These are phyloP conservation scores for Grifola frondosa DNA, from an alignment of 1,284 basidiomycete species.

Conservation along the genomic window DNA sequence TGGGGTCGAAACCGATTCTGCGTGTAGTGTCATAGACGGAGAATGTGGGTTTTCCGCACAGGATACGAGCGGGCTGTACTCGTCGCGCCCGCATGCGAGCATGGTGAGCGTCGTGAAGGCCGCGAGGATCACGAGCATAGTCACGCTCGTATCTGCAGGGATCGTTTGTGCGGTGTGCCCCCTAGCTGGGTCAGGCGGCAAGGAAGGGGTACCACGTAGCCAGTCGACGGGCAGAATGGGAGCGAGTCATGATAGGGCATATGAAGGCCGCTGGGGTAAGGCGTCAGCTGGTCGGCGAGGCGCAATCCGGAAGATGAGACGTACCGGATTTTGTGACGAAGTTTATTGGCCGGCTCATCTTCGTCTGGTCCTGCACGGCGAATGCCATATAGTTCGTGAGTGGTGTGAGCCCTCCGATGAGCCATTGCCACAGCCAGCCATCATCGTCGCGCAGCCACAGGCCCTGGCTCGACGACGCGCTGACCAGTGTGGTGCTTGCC, in stretches of 20 bases:
- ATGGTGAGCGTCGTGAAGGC: conserved; percentile 77
- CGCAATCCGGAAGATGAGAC: conserved; percentile 21
- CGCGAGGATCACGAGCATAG: conserved; percentile 58
- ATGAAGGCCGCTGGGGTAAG: conserved; percentile 62
- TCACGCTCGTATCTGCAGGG: conserved; percentile 45
- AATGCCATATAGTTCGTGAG: conserved; percentile 74
- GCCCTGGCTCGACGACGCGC: conserved; percentile 33
- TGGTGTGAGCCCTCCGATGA: conserved; percentile 55
- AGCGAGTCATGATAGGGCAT: conserved; percentile 73
- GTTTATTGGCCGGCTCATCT: conserved; percentile 61
- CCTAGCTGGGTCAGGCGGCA: conserved; percentile 38
- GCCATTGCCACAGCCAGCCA: conserved; percentile 70
- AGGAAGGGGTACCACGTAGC: conserved; percentile 69
- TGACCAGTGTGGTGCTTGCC: conserved; percentile 11
- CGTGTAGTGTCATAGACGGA: too few species aligned
- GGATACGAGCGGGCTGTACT: conserved; percentile 75
- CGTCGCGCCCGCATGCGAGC: conserved; percentile 77
- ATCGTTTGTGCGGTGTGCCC: conserved; percentile 55
- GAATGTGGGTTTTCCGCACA: too few species aligned
- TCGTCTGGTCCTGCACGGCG: conserved; percentile 50
- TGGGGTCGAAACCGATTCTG: too few species aligned
- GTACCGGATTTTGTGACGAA: conserved; percentile 70
- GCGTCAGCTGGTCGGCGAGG: conserved; percentile 4
- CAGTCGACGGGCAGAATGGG: conserved; percentile 70
- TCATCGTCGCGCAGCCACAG: conserved; percentile 53